Base-by-base conservation (phyloP, 1,284 basidiomycete species). In the Ustilago lituana region DNA sequence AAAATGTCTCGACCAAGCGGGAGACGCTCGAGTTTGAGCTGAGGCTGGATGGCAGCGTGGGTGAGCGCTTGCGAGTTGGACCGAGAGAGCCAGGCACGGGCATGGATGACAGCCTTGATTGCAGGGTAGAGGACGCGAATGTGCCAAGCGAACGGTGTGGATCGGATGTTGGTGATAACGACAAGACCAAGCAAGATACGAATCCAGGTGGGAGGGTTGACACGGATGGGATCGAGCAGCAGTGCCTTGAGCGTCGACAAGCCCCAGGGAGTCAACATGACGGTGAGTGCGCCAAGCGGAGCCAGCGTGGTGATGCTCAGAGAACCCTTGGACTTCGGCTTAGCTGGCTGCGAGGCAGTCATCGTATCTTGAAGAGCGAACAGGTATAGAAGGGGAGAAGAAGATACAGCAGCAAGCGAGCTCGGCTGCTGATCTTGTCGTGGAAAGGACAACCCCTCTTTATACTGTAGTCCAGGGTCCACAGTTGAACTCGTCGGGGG, bases 1-100 rank as follows among this genome's bases (percentile, higher is more conserved):
- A 77, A 76, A 43, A 77, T 47, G 60, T 77, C 74, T 11, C 41
- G 51, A 32, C 68, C 68, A 37, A 77, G 36, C 3, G 76, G 76
- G 3, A 77, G 49, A 7, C 24, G 31, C 3, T 51, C 40, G 27
- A 64, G 48, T 31, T 53, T 60, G 40, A 77, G 56, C 24, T 48
- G 53, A 7, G 70, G 74, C 19, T 41, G 20, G 31, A 47, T 58
- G 0, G 35, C 36, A 5, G 38, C 19, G 33, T 50, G 38, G 2
- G 51, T 41, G 32, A 44, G 47, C 1, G 35, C 14, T 6, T 35
- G 22, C 2, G 58, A 19, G 27, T 27, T 31, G 3, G 48, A 20
- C 10, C 38, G 22, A 6, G 55, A 47, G 37, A 60, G 27, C 22
- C 38, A 59, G 7, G 47, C 35, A n/a, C 56, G 40, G 0, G 68